Percentiles rank a stretch among this genome's conserved stretches.
phyloP scores from a whole-genome alignment of 192 early-diverging fungal species.

The Funneliformis geosporum region DNA sequence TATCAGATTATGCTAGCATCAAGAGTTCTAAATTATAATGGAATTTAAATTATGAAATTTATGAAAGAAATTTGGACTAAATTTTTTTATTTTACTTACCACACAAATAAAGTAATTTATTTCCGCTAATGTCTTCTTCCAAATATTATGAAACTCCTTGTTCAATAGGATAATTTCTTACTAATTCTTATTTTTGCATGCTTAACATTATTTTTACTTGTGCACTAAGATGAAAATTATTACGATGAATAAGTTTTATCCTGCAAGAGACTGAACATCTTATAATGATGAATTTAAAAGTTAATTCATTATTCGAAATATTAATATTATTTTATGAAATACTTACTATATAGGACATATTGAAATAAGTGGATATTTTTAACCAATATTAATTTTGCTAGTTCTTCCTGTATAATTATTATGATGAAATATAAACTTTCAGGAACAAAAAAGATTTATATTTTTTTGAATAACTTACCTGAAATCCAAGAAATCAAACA shows the following conservation, averaged over 20 bases:
- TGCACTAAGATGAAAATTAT: constrained; percentile 84
- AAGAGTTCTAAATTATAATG: constrained; percentile 53
- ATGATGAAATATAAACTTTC: background rate
- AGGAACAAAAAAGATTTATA: background rate
- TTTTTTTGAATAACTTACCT: constrained; percentile 52
- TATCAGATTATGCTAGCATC: constrained; percentile 78
- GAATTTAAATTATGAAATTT: constrained; percentile 29
- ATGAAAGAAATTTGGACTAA: background rate
- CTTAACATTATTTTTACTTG: constrained; percentile 72
- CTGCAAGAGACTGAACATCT: constrained; percentile 88
- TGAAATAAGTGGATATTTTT: constrained; percentile 80
- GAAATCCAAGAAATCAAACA: constrained; percentile 89
- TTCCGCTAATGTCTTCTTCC: constrained; percentile 15
- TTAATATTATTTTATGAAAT: background rate
- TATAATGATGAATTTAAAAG: background rate
- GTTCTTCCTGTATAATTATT: constrained; percentile 69
- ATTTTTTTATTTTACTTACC: constrained; percentile 30
- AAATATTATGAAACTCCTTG: constrained; percentile 14
- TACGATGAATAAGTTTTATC: constrained; percentile 85
- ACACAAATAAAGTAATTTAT: constrained; percentile 52
- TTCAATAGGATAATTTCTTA: constrained; percentile 22
- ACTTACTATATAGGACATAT: constrained; percentile 86
- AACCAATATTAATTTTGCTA: constrained; percentile 81
- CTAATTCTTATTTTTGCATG: constrained; percentile 44
- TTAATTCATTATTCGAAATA: background rate